Evolutionary conservation across 2,329 filamentous ascomycete genomes (phyloP), one percentile per base, ranked within the genome.

Genomic region (Aspergillus hiratsukae): DNA sequence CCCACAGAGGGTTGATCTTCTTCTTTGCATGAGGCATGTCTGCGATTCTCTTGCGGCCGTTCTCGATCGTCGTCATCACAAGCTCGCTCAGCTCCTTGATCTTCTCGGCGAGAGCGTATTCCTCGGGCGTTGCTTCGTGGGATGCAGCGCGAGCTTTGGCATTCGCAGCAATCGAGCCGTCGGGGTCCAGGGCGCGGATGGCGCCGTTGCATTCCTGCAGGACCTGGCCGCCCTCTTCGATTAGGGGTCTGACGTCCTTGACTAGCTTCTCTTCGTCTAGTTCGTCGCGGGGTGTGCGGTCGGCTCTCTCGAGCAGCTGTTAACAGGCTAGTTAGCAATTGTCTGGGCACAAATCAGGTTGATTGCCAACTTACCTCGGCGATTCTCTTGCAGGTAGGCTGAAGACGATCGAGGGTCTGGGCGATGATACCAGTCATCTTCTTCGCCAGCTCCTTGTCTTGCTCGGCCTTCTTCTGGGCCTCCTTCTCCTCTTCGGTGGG

Each of bases 21-120:
- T 96, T 93, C 87, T 96, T 95, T 46, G 91, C 92, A 64, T 95
- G 89, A 5, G 92, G 91, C 89, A 96, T 94, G 69, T 90, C 89
- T 68, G 89, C 86, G 59, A 96, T 89, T 80, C 90, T 89, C 78
- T 88, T 89, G 84, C 92, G 94, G 27, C 89, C 89, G 61, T 88
- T 87, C 69, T 97, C 91, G 64, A 97, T 93, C 25, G 87, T 90
- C 66, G 87, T 86, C 49, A 89, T 87, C 23, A 97, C 89, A 27
- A 85, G 87, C 21, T 87, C 87, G 0, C 91, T 93, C 57, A 96
- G 81, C 76, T 85, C 90, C 79, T 96, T 95, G 64, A 96, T 83
- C 9, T 87, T 78, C 56, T 96, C 91, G 4, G 92, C 91, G 17
- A 96, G 85, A 58, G 86, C 86, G 67, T 91, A 88, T 74, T 97